Percentiles rank a stretch among this genome's conserved stretches.
Conservation (phyloP, 176 grass and related monocot genomes). For the Musa itinerans region DNA sequence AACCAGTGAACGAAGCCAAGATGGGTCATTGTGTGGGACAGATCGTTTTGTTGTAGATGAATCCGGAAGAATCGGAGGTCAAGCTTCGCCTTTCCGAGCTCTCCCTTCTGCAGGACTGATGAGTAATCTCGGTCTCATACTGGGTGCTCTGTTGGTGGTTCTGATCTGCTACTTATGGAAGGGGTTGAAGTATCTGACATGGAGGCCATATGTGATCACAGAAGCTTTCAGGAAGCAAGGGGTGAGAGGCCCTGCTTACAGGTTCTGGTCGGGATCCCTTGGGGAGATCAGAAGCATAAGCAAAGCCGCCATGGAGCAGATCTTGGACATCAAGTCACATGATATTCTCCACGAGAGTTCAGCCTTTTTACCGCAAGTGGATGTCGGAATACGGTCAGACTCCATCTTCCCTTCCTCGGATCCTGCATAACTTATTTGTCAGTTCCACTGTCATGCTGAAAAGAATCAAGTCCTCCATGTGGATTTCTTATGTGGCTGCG, state of each 20-base stretch:
- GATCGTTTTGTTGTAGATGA: too few species aligned
- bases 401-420: neutral
- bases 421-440: neutral
- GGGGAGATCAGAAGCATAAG: slow-evolving; percentile 26
- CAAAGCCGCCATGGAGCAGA: neutral
- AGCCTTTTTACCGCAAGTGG: slow-evolving; percentile 31
- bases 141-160: slow-evolving; percentile 11
- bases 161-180: slow-evolving; percentile 18
- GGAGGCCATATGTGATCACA: slow-evolving; percentile 32
- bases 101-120: neutral
- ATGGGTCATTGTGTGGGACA: too few species aligned
- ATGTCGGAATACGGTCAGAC: slow-evolving; percentile 32
- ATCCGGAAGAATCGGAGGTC: too few species aligned
- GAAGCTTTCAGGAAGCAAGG: slow-evolving; percentile 30
- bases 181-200: slow-evolving; percentile 18
- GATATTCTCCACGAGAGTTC: slow-evolving; percentile 22
- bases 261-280: slow-evolving; percentile 22
- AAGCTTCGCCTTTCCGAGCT: too few species aligned
- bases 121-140: neutral
- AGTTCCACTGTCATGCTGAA: neutral
- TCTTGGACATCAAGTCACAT: slow-evolving; percentile 26
- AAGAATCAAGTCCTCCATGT: neutral
- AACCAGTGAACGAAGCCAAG: too few species aligned
- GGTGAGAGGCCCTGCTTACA: slow-evolving; percentile 36
- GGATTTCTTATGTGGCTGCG: neutral